These are phyloP conservation scores for Schizophyllum commune DNA, from an alignment of 1,284 basidiomycete genomes.

Conservation along the genomic window DNA sequence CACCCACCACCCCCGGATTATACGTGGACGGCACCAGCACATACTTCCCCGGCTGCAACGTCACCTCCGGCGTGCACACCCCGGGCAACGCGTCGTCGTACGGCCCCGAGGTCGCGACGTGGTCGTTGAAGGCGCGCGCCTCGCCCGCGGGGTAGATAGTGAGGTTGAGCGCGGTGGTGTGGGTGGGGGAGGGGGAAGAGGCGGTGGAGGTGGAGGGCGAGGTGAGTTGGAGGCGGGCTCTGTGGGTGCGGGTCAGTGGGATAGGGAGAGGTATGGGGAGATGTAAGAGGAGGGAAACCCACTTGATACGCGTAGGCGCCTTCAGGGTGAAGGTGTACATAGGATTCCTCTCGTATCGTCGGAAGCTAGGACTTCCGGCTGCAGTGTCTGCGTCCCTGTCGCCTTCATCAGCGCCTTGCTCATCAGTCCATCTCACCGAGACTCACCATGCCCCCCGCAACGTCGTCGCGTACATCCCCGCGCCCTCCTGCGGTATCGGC, in stretches of 20 bases:
- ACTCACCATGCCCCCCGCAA: slow-evolving; percentile 71
- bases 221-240: too few relatives aligned
- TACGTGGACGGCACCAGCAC: slow-evolving; percentile 70
- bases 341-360: slow-evolving; percentile 62
- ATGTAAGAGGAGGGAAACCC: slow-evolving; percentile 18
- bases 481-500: slow-evolving; percentile 82
- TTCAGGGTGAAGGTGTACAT: slow-evolving; percentile 55
- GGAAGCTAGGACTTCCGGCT: slow-evolving; percentile 59
- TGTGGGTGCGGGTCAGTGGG: too few relatives aligned
- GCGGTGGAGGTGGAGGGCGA: too few relatives aligned
- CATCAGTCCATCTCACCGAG: too few relatives aligned
- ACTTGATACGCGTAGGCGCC: slow-evolving; percentile 54
- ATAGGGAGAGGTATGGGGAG: too few relatives aligned
- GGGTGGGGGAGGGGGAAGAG: too few relatives aligned
- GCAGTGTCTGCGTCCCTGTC: slow-evolving; percentile 46
- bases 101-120: slow-evolving; percentile 64
- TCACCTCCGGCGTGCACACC: slow-evolving; percentile 49
- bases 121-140: slow-evolving; percentile 27
- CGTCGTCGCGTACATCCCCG: slow-evolving; percentile 79
- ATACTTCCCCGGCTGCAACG: slow-evolving; percentile 58
- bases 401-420: too few relatives aligned
- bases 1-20: slow-evolving; percentile 28
- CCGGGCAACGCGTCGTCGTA: slow-evolving; percentile 70
- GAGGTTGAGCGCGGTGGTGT: too few relatives aligned
- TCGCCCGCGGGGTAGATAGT: slow-evolving; percentile 34